A percentile compares a stretch with the other conserved stretches of the same genome.
These are phyloP conservation scores for Alternaria burnsii DNA, from an alignment of 2,329 filamentous ascomycete genomes.

Conservation along the genomic window DNA sequence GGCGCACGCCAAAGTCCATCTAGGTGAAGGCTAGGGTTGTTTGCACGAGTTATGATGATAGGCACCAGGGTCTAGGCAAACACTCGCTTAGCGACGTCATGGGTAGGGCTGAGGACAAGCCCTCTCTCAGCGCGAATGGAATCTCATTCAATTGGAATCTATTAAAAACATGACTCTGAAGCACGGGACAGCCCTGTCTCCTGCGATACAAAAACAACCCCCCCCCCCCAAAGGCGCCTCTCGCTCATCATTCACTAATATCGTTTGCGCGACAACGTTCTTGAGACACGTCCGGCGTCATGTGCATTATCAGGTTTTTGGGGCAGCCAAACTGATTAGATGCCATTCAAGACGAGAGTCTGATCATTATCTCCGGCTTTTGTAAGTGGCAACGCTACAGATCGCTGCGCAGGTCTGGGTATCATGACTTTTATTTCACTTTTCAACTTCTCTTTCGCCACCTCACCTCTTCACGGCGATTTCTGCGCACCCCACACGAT, in stretches of 20 bases:
- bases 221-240: neutral
- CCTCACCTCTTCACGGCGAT: slow-evolving; percentile 2
- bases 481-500: slow-evolving; percentile 57
- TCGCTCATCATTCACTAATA: neutral
- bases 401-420: slow-evolving; percentile 10
- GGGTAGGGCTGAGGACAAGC: neutral
- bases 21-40: slow-evolving; percentile 14
- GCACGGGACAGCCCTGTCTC: neutral
- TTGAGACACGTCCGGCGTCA: neutral
- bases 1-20: slow-evolving; percentile 25
- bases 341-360: neutral
- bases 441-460: neutral
- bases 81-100: slow-evolving; percentile 22
- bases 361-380: neutral
- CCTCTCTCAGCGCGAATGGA: neutral
- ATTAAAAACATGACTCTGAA: neutral
- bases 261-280: neutral
- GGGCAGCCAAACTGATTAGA: neutral
- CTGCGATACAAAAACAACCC: neutral
- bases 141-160: neutral
- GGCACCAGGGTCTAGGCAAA: slow-evolving; percentile 22
- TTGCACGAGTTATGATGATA: slow-evolving; percentile 26
- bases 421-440: slow-evolving; percentile 8
- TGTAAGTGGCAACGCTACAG: neutral
- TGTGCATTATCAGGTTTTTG: neutral